Conservation (phyloP, 1,284 basidiomycete species). For the Takashimella koratensis region DNA sequence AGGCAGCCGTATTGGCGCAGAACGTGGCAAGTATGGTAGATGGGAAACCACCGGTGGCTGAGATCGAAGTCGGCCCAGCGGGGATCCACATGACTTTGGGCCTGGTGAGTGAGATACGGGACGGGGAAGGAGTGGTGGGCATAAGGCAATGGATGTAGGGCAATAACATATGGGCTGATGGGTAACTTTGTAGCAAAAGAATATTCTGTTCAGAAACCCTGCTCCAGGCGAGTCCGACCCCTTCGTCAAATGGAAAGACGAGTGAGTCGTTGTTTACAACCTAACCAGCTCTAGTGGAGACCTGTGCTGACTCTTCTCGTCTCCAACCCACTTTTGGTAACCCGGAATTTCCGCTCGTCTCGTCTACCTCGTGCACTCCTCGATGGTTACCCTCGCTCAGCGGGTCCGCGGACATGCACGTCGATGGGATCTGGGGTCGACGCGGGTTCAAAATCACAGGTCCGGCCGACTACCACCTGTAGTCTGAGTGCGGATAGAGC, state of each 20-base stretch:
- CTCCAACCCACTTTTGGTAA: no score
- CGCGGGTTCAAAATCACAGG: constrained; percentile 17
- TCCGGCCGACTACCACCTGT: constrained; percentile 18
- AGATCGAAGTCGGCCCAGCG: constrained; percentile 6
- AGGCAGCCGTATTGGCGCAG: constrained; percentile 35
- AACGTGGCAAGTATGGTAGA: constrained; percentile 37
- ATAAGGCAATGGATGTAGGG: no score
- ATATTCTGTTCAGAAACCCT: constrained; percentile 23
- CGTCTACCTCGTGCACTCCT: background rate
- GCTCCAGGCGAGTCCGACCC: constrained; percentile 10
- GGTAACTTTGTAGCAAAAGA: constrained; percentile 7
- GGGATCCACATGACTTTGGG: constrained; percentile 23
- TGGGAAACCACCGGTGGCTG: constrained; percentile 2
- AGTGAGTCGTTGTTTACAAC: constrained; percentile 12
- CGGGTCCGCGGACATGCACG: constrained; percentile 17
- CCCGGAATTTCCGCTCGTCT: no score
- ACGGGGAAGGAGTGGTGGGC: no score
- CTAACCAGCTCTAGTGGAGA: background rate
- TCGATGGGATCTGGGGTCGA: constrained; percentile 15
- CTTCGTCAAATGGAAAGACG: constrained; percentile 11
- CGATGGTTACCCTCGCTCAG: constrained; percentile 5
- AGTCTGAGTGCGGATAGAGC: no score
- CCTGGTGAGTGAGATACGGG: constrained; percentile 9
- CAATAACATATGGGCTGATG: no score
- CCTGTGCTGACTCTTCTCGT: background rate